Evolutionary conservation across 148 eudicot species (phyloP).

Genomic region (Amaranthus cruentus): DNA sequence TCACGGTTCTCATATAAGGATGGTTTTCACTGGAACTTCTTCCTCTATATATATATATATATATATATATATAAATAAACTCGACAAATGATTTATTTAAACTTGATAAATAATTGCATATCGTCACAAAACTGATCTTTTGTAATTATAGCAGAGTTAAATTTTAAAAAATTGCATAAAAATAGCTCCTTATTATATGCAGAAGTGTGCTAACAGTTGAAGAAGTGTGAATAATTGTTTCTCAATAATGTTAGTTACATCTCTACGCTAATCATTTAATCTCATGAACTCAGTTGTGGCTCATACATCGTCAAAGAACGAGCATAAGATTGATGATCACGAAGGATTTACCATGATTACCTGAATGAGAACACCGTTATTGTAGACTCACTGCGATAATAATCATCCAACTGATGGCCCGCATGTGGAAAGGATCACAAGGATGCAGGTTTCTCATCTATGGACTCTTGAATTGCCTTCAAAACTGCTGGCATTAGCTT

Average conservation of each 20-base stretch:
- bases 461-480: conserved; percentile 77
- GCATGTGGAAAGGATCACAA: conserved; percentile 31
- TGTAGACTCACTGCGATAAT: too few relatives aligned
- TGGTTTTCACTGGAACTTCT: too few relatives aligned
- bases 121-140: too few relatives aligned
- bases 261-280: background rate
- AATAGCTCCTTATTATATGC: background rate
- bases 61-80: too few relatives aligned
- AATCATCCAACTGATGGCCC: too few relatives aligned
- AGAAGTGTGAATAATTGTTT: background rate
- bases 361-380: background rate
- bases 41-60: too few relatives aligned
- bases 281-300: background rate
- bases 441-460: conserved; percentile 64
- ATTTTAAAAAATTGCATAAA: background rate
- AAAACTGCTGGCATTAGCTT: conserved; percentile 82
- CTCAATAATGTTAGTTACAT: background rate
- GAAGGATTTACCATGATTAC: background rate
- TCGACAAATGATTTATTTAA: too few relatives aligned
- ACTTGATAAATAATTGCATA: too few relatives aligned
- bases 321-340: background rate
- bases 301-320: background rate
- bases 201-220: background rate
- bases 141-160: too few relatives aligned
- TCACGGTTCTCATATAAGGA: too few relatives aligned